phyloP scores from a whole-genome alignment of 164 flowering plant species.

The Platanus orientalis region DNA sequence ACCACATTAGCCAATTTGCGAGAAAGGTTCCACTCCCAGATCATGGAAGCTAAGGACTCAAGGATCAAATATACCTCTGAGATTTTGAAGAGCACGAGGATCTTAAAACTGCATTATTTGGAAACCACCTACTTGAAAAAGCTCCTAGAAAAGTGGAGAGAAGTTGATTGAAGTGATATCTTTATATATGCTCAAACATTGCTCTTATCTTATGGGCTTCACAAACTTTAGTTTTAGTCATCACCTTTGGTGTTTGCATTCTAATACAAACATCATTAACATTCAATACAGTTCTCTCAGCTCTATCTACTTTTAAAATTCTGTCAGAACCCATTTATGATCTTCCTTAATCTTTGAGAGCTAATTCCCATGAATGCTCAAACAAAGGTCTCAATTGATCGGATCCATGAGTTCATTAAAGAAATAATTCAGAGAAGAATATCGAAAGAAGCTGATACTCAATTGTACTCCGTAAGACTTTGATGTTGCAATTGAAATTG shows the following conservation, averaged over 20 bases:
- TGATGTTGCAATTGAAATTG: conserved; percentile 28
- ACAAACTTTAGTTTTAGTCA: conserved; percentile 74
- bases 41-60: conserved; percentile 79
- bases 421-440: conserved; percentile 43
- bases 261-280: conserved; percentile 53
- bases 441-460: conserved; percentile 26
- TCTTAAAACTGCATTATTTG: conserved; percentile 80
- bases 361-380: conserved; percentile 73
- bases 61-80: conserved; percentile 83
- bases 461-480: conserved; percentile 15
- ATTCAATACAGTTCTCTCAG: conserved; percentile 64
- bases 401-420: conserved; percentile 51
- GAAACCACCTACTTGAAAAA: conserved; percentile 52
- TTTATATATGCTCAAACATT: conserved; percentile 59
- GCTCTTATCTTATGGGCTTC: conserved; percentile 90
- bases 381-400: conserved; percentile 68
- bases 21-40: conserved; percentile 51
- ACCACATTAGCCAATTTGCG: conserved; percentile 73
- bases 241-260: too few species aligned
- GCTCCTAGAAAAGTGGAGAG: conserved; percentile 54
- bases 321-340: conserved; percentile 83
- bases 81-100: conserved; percentile 70
- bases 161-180: conserved; percentile 56
- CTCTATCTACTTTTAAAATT: conserved; percentile 72
- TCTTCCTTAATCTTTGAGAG: conserved; percentile 80